Base-by-base conservation (phyloP, 2,329 filamentous ascomycete genomes). In the Cercospora citrullina region DNA sequence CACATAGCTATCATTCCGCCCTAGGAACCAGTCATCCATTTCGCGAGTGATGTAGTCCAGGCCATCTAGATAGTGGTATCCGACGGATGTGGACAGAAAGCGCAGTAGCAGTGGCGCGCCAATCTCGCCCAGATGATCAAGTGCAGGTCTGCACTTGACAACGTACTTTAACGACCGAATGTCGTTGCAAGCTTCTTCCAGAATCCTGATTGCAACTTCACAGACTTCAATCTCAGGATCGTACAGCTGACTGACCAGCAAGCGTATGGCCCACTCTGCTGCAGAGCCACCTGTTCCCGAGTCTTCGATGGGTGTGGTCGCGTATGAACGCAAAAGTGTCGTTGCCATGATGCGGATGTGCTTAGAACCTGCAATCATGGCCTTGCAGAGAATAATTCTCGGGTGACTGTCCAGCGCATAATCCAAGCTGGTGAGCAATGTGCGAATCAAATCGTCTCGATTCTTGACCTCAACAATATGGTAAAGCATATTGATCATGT, bases 401-500 rank as follows among this genome's bases (percentile, higher is more conserved):
- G 96, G 91, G 78, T 99, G 95, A 1, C 94, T 94, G 68, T 84
- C 82, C 26, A 96, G 83, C 21, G 89, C 91, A 77, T 97, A 99
- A 80, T 99, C 94, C 80, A 99, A 94, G 75, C 94, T 95, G 60
- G 91, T 90, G 8, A 99, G 85, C 33, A 99, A 86, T 9, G 94
- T 86, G 77, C 94, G 93, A 77, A 98, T 93, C 68, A 99, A 84
- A 78, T 99, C 95, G 57, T 94, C 93, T 2, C 95, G 90, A 79
- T 95, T 91, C 74, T 91, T 93, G 55, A 97, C 84, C 76, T 98
- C 94, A 67, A 97, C 87, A 69, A 99, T 97, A 79, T 98, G 95
- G 78, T 99, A 99, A 85, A 98, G 96, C 93, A 99, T 99, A 80
- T 98, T 98, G 81, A 97, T 94, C 86, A 99, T 96, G 74, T 93